Evolutionary conservation across 345 rosid species (phyloP).

Genomic region (Laguncularia racemosa): DNA sequence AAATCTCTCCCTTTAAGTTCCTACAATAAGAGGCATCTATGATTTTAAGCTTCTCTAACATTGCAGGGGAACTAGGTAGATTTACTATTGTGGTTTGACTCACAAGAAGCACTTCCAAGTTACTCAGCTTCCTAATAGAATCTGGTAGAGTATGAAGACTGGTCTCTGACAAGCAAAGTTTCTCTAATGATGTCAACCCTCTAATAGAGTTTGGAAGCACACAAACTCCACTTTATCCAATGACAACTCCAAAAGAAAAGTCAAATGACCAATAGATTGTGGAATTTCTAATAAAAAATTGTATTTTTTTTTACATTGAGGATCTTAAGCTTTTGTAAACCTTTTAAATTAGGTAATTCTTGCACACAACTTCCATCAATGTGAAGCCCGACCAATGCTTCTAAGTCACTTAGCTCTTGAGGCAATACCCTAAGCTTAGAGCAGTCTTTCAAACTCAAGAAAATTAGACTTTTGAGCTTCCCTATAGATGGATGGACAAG

Average conservation of each 20-base stretch:
- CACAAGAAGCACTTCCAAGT: slow-evolving; percentile 2
- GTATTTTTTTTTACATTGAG: too few relatives aligned
- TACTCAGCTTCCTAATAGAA: not conserved
- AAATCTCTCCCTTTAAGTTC: not conserved
- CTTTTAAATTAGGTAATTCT: not conserved
- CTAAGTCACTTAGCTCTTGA: not conserved
- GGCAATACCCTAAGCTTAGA: not conserved
- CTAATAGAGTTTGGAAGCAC: not conserved
- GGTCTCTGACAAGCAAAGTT: not conserved
- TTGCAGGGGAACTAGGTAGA: too few relatives aligned
- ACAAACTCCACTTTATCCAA: not conserved
- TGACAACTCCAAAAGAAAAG: not conserved
- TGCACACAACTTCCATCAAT: not conserved
- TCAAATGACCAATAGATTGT: not conserved
- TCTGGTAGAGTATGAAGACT: not conserved
- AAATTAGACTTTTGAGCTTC: not conserved
- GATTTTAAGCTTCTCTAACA: too few relatives aligned
- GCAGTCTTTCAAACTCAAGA: not conserved
- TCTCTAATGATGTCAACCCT: not conserved
- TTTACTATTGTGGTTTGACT: too few relatives aligned
- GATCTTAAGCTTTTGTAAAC: too few relatives aligned
- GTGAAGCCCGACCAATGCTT: too few relatives aligned
- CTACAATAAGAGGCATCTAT: too few relatives aligned
- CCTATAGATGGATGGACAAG: too few relatives aligned
- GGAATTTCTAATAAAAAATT: not conserved